Percentiles rank a stretch among this genome's conserved stretches.
Conservation (phyloP, 176 grass and related monocot genomes). For the Metroxylon sagu region DNA sequence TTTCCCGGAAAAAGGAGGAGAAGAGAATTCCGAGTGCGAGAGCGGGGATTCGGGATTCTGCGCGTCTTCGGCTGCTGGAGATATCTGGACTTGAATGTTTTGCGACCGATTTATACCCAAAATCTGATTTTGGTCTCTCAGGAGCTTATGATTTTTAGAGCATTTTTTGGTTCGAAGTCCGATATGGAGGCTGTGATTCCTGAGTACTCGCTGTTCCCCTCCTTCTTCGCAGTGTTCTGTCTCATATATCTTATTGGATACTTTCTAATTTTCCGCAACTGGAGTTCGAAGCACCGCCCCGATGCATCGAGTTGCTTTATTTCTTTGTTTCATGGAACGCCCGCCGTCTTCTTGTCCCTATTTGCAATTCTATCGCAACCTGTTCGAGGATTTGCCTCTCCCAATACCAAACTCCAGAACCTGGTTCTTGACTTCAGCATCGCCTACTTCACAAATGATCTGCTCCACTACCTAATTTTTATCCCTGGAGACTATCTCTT, state of each 20-base stretch:
- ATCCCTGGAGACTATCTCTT: slow-evolving; percentile 72
- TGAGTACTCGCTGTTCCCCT: slow-evolving; percentile 29
- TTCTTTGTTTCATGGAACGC: slow-evolving; percentile 71
- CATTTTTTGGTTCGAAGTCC: background rate
- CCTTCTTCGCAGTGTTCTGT: slow-evolving; percentile 50
- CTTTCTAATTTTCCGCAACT: slow-evolving; percentile 49
- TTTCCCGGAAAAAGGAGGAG: too few relatives aligned
- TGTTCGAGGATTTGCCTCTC: slow-evolving; percentile 45
- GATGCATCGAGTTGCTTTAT: slow-evolving; percentile 92
- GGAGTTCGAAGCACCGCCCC: slow-evolving; percentile 37
- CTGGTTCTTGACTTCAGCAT: slow-evolving; percentile 83
- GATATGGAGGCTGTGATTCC: slow-evolving; percentile 21
- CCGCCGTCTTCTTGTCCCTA: slow-evolving; percentile 41
- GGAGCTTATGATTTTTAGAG: too few relatives aligned
- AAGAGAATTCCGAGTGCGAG: too few relatives aligned
- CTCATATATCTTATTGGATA: slow-evolving; percentile 49
- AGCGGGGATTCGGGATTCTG: too few relatives aligned
- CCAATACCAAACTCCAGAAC: slow-evolving; percentile 52
- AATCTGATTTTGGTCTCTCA: too few relatives aligned
- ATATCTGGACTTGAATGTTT: too few relatives aligned
- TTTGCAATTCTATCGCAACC: slow-evolving; percentile 33
- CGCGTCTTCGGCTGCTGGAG: too few relatives aligned
- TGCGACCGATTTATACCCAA: too few relatives aligned
- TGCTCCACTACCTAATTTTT: slow-evolving; percentile 83
- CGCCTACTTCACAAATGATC: slow-evolving; percentile 87